These are phyloP conservation scores for Pholiota molesta DNA, from an alignment of 768 basidiomycete genomes.

Conservation along the genomic window DNA sequence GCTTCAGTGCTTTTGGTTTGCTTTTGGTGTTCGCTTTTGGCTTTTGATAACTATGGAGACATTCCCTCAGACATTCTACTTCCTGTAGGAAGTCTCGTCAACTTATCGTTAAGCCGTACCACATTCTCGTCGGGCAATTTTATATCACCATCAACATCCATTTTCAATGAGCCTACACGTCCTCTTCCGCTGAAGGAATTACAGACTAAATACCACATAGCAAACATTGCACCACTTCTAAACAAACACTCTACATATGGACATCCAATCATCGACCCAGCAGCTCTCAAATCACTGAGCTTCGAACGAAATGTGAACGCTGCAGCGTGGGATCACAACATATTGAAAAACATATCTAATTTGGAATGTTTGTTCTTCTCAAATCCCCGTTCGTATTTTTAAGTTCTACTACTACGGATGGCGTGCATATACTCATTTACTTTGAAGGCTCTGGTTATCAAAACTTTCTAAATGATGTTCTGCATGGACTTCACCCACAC, in stretches of 20 bases:
- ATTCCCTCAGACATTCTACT: background rate
- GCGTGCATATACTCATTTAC: background rate
- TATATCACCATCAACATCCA: background rate
- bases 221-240: background rate
- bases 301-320: background rate
- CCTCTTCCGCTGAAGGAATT: conserved; percentile 1
- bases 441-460: background rate
- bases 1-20: no score
- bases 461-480: background rate
- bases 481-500: background rate
- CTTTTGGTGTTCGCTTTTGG: no score
- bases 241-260: background rate
- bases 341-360: background rate
- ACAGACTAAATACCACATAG: background rate
- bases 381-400: background rate
- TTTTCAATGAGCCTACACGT: background rate
- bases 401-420: background rate
- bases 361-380: background rate
- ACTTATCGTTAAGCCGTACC: background rate
- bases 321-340: background rate
- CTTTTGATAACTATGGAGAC: background rate
- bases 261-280: conserved; percentile 1
- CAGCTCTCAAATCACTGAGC: background rate
- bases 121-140: background rate
- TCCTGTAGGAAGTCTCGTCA: background rate